Conservation (phyloP, 176 grass and related monocot species). For the Hsuehochloa calcarea region DNA sequence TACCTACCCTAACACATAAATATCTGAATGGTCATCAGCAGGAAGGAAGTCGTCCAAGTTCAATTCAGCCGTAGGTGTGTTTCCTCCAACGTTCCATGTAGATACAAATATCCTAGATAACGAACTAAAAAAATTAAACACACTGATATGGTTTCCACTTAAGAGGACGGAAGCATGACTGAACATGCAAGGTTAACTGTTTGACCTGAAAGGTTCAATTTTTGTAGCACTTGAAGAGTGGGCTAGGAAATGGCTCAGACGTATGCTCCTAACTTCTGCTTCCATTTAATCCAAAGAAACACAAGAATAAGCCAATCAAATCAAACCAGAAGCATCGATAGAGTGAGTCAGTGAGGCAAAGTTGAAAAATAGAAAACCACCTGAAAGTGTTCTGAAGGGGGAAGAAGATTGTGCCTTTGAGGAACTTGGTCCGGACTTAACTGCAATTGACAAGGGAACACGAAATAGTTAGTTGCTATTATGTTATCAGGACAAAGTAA, state of each 20-base stretch:
- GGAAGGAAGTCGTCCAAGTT: constrained; percentile 83
- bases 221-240: constrained; percentile 49
- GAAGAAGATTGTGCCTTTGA: constrained; percentile 62
- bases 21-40: constrained; percentile 67
- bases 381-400: constrained; percentile 63
- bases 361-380: constrained; percentile 30
- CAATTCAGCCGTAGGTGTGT: constrained; percentile 60
- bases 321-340: constrained; percentile 22
- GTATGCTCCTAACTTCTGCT: constrained; percentile 65
- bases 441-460: constrained; percentile 27
- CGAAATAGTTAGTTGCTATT: constrained; percentile 19
- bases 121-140: constrained; percentile 35
- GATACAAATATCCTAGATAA: constrained; percentile 79
- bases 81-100: constrained; percentile 96
- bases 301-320: constrained; percentile 21
- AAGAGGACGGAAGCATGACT: neutral
- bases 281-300: constrained; percentile 35
- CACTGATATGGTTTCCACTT: neutral
- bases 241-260: constrained; percentile 58
- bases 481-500: constrained; percentile 12
- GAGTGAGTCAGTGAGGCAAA: neutral
- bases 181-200: constrained; percentile 29
- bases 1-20: constrained; percentile 93
- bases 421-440: constrained; percentile 45
- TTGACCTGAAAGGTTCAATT: constrained; percentile 65